A percentile compares a stretch with the other conserved stretches of the same genome.
These are phyloP conservation scores for Aspergillus campestris DNA, from an alignment of 495 filamentous ascomycete genomes.

Conservation along the genomic window DNA sequence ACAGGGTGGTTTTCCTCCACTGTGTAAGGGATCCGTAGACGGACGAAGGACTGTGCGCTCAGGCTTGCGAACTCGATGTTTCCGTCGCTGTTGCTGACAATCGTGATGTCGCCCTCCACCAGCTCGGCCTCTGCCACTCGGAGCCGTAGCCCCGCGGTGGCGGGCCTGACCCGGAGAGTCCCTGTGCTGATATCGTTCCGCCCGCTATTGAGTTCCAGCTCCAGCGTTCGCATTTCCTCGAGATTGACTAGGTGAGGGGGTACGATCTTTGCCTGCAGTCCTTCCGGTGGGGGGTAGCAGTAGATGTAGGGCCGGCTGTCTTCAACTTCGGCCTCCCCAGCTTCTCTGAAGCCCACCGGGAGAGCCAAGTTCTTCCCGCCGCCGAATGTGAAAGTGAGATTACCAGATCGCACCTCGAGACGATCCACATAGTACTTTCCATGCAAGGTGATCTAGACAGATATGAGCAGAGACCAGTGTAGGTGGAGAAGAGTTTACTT, in stretches of 20 bases:
- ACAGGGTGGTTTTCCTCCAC: constrained; percentile 68
- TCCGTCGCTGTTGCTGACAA: constrained; percentile 54
- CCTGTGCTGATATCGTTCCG: constrained; percentile 64
- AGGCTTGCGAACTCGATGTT: constrained; percentile 57
- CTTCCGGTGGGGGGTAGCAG: constrained; percentile 41
- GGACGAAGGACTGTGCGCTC: constrained; percentile 35
- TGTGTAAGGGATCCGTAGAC: constrained; percentile 71
- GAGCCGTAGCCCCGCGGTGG: constrained; percentile 80
- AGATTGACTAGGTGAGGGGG: constrained; percentile 52
- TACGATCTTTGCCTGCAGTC: constrained; percentile 41
- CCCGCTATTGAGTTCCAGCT: constrained; percentile 65
- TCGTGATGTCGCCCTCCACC: constrained; percentile 43
- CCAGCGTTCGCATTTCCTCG: constrained; percentile 64
- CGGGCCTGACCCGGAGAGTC: constrained; percentile 67
- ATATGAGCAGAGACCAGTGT: constrained; percentile 15
- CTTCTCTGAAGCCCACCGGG: constrained; percentile 35
- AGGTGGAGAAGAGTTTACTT: constrained; percentile 5
- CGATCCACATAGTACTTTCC: constrained; percentile 72
- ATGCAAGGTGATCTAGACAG: constrained; percentile 49
- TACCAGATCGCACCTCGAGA: constrained; percentile 57
- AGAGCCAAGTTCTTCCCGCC: constrained; percentile 25
- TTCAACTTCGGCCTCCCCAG: constrained; percentile 25
- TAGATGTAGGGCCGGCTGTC: constrained; percentile 36
- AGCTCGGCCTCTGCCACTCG: constrained; percentile 62
- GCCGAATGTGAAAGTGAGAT: constrained; percentile 51